phyloP scores from a whole-genome alignment of 2,329 filamentous ascomycete genomes.

The Cordyceps cicadae region DNA sequence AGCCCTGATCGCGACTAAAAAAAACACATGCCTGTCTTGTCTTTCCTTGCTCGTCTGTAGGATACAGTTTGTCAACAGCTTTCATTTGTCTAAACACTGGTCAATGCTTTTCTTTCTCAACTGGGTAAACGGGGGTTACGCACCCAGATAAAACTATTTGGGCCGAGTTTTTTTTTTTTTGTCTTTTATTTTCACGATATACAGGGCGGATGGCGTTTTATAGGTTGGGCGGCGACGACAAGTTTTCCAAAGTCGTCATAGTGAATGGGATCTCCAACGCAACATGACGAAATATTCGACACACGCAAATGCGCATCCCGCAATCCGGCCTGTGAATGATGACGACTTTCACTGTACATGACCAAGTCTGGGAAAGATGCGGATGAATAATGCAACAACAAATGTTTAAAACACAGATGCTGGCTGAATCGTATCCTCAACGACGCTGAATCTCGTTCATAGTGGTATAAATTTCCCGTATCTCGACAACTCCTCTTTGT shows the following conservation, averaged over 20 bases:
- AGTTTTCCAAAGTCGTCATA: not conserved
- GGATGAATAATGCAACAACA: too few species aligned
- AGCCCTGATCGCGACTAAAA: slow-evolving; percentile 11
- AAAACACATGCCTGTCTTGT: too few species aligned
- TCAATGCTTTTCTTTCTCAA: not conserved
- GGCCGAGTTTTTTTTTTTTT: too few species aligned
- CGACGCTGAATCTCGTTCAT: too few species aligned
- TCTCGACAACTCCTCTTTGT: too few species aligned
- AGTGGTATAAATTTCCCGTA: too few species aligned
- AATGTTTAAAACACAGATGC: too few species aligned
- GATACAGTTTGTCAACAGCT: not conserved
- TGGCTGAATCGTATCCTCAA: too few species aligned
- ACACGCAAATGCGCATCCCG: not conserved
- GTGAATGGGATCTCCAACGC: not conserved
- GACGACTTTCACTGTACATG: too few species aligned
- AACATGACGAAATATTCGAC: not conserved
- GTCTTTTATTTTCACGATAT: not conserved
- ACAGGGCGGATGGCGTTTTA: not conserved
- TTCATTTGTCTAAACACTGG: not conserved
- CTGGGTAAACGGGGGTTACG: not conserved
- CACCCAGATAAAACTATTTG: not conserved
- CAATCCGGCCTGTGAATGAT: not conserved
- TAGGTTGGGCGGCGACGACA: not conserved
- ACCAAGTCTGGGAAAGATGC: too few species aligned
- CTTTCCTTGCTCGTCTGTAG: not conserved